Conservation (phyloP, 148 eudicot species). For the Arctostaphylos glauca region DNA sequence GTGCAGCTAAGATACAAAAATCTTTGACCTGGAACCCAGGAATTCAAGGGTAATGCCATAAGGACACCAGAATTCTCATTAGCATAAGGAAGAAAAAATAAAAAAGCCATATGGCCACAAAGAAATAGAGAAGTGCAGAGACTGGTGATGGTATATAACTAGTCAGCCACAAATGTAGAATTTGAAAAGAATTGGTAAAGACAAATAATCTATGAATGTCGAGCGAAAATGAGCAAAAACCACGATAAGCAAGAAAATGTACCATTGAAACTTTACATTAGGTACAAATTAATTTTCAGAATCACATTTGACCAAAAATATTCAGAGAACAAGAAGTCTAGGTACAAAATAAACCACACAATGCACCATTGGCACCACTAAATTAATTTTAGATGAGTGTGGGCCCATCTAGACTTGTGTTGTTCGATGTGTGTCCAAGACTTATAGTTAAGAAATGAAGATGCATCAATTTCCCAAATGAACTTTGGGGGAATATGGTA, state of each 20-base stretch:
- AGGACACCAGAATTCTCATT: neutral
- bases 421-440: neutral
- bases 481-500: neutral
- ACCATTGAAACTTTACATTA: neutral
- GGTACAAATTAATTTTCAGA: neutral
- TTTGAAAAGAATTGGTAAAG: neutral
- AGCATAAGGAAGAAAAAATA: neutral
- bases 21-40: neutral
- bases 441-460: neutral
- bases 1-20: neutral
- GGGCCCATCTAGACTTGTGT: neutral
- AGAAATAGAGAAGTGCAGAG: neutral
- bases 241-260: neutral
- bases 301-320: neutral
- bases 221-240: neutral
- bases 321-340: neutral
- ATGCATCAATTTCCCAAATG: neutral
- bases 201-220: neutral
- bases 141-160: neutral
- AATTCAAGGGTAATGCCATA: slow-evolving; percentile 8
- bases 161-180: neutral
- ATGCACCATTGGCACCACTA: neutral
- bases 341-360: neutral
- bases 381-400: neutral
- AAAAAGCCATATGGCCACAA: neutral